Evolutionary conservation across 2,329 filamentous ascomycete species (phyloP).

Genomic region (Talaromyces sp.): DNA sequence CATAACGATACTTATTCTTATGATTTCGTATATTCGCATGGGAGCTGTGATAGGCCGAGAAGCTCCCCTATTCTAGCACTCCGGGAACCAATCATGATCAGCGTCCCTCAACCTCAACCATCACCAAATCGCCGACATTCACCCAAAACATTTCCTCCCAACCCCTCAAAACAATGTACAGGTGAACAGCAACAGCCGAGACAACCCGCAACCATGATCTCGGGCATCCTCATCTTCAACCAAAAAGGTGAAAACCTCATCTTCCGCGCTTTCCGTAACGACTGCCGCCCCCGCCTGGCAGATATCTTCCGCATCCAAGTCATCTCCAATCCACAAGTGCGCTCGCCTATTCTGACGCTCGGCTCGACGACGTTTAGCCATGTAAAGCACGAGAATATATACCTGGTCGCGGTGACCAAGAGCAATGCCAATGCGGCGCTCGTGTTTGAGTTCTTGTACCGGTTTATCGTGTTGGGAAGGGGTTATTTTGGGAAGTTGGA

Average conservation of each 20-base stretch:
- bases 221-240: constrained; percentile 96
- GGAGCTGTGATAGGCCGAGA: not conserved
- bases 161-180: constrained; percentile 5
- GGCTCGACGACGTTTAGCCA: constrained; percentile 98
- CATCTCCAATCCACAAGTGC: constrained; percentile 95
- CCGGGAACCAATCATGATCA: constrained; percentile 6
- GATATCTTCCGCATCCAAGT: constrained; percentile 99
- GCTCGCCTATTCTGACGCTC: constrained; percentile 93
- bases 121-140: not conserved
- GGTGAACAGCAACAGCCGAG: not conserved
- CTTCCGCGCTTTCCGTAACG: constrained; percentile 96
- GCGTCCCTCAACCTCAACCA: not conserved
- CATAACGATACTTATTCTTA: too few relatives aligned
- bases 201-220: constrained; percentile 64
- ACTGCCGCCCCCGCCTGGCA: constrained; percentile 93
- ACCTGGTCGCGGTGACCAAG: constrained; percentile 94
- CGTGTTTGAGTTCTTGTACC: constrained; percentile 96
- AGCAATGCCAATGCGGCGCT: constrained; percentile 98
- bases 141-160: not conserved
- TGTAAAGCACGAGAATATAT: constrained; percentile 99
- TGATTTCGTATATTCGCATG: too few relatives aligned
- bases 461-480: constrained; percentile 80
- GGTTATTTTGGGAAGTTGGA: constrained; percentile 99
- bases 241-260: constrained; percentile 99
- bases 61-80: constrained; percentile 3